Conservation (phyloP, 345 rosid species). For the Bretschneidera sinensis region DNA sequence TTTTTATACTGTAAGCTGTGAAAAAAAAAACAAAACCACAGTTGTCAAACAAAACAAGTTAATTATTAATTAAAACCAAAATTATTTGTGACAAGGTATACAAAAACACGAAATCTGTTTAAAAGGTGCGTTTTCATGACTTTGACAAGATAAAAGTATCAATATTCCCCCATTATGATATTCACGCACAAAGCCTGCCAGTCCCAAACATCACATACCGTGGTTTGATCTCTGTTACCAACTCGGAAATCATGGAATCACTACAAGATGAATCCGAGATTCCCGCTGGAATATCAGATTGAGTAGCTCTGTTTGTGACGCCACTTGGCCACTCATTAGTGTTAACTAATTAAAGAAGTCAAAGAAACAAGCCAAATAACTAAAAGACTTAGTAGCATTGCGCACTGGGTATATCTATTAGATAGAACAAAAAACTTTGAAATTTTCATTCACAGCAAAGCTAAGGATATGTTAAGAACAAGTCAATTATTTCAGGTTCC, state of each 20-base stretch:
- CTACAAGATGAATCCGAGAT: conserved; percentile 47
- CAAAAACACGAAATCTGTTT: background rate
- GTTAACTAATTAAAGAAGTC: conserved; percentile 43
- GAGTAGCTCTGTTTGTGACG: conserved; percentile 49
- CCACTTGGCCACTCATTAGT: conserved; percentile 98
- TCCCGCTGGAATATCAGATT: conserved; percentile 47
- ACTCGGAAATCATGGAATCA: conserved; percentile 57
- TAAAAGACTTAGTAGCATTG: background rate
- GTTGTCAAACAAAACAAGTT: too few relatives aligned
- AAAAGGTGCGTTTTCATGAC: background rate
- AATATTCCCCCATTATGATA: background rate
- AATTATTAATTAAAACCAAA: too few relatives aligned
- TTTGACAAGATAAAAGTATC: background rate
- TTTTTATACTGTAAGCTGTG: too few relatives aligned
- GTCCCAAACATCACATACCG: conserved; percentile 44
- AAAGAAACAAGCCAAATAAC: background rate
- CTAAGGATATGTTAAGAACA: conserved; percentile 89
- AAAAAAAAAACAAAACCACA: too few relatives aligned
- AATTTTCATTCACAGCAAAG: background rate
- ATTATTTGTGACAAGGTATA: too few relatives aligned
- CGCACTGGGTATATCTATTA: too few relatives aligned
- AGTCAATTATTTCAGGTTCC: conserved; percentile 72
- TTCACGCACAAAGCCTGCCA: too few relatives aligned
- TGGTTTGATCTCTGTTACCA: conserved; percentile 83
- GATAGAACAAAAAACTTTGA: background rate